phyloP scores from a whole-genome alignment of 345 rosid species.

The Melastoma malabathricum region DNA sequence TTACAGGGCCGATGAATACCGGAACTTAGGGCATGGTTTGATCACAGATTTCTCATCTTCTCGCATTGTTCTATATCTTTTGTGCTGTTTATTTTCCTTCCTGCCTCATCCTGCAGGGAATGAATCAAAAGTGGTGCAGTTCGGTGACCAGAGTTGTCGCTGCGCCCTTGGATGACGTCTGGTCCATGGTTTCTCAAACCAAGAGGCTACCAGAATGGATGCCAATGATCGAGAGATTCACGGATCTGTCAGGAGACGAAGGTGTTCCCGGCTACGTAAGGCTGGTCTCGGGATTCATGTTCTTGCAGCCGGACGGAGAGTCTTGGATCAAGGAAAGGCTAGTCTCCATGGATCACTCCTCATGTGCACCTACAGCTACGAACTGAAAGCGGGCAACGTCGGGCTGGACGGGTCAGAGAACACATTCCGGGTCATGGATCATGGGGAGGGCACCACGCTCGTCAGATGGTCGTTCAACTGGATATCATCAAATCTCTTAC shows the following conservation, averaged over 20 bases:
- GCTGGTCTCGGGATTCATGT: constrained; percentile 45
- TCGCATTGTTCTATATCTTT: too few species aligned
- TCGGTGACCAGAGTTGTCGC: constrained; percentile 31
- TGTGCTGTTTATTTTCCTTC: too few species aligned
- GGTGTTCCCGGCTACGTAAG: constrained; percentile 33
- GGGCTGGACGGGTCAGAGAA: constrained; percentile 41
- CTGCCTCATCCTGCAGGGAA: constrained; percentile 1
- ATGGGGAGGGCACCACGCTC: constrained; percentile 23
- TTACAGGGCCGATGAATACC: too few species aligned
- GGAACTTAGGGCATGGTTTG: too few species aligned
- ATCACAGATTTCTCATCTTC: too few species aligned
- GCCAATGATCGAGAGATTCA: constrained; percentile 46
- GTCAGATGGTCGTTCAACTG: constrained; percentile 41
- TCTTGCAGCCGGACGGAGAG: constrained; percentile 37
- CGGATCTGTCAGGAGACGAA: constrained; percentile 27
- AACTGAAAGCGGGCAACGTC: constrained; percentile 40
- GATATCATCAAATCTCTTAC: too few species aligned
- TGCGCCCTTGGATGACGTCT: constrained; percentile 28
- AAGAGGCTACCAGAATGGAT: constrained; percentile 36
- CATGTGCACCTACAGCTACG: constrained; percentile 24
- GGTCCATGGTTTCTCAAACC: constrained; percentile 33
- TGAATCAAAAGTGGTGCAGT: constrained; percentile 28
- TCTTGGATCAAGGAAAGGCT: constrained; percentile 51
- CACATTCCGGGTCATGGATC: constrained; percentile 24
- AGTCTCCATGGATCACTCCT: constrained; percentile 25